A percentile compares a stretch with the other conserved stretches of the same genome.
These are phyloP conservation scores for Solanum virginianum DNA, from an alignment of 257 asterid genomes.

Conservation along the genomic window DNA sequence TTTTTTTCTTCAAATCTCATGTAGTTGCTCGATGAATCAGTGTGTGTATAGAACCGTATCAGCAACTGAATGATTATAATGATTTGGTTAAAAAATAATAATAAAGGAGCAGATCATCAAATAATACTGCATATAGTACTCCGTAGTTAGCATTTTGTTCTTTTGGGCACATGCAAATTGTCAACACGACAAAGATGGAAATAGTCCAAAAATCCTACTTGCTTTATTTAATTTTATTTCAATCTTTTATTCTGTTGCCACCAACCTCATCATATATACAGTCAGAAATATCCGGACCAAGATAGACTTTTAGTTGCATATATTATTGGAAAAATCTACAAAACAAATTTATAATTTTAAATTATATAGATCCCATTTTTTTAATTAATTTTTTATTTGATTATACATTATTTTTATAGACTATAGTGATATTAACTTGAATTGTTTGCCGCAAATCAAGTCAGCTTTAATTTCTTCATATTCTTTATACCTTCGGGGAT, in stretches of 20 bases:
- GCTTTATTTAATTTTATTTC: background rate
- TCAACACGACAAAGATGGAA: constrained; percentile 13
- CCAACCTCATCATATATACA: constrained; percentile 3
- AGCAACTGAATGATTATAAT: background rate
- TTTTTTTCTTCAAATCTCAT: background rate
- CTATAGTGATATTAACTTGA: background rate
- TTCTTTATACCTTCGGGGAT: background rate
- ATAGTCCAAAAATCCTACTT: constrained; percentile 8
- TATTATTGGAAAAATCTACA: background rate
- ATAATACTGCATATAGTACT: background rate
- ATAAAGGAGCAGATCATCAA: background rate
- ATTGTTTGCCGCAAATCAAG: background rate
- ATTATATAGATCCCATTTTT: background rate
- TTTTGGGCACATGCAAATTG: constrained; percentile 9
- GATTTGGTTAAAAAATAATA: background rate
- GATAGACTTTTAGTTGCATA: background rate
- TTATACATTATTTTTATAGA: background rate
- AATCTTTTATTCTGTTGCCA: background rate
- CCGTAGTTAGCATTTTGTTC: background rate
- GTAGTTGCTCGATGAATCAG: background rate
- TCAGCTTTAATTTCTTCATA: background rate
- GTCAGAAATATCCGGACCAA: constrained; percentile 2
- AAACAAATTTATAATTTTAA: background rate
- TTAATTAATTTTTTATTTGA: background rate
- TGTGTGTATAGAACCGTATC: background rate